Evolutionary conservation across 2,329 filamentous ascomycete species (phyloP).

Genomic region (Pseudopithomyces maydicus): DNA sequence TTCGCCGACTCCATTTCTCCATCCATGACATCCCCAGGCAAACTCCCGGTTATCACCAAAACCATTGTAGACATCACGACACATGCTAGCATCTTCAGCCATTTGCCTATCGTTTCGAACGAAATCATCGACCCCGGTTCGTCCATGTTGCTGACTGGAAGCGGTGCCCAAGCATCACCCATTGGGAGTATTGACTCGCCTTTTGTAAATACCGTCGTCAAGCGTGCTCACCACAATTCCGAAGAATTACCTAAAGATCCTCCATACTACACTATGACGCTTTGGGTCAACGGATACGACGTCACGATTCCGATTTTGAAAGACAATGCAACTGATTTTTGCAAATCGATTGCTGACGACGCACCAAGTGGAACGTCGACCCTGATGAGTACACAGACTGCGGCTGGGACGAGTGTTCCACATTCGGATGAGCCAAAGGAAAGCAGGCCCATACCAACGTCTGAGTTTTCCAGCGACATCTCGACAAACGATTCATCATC

Average conservation of each 20-base stretch:
- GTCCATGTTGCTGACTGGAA: background rate
- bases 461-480: background rate
- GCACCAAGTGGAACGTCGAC: background rate
- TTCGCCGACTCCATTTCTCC: constrained; percentile 1
- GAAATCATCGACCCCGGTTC: background rate
- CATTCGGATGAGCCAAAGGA: background rate
- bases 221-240: background rate
- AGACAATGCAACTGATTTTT: constrained; percentile 8
- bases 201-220: background rate
- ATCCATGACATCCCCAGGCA: background rate
- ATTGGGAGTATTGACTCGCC: background rate
- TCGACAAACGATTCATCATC: background rate
- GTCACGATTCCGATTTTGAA: constrained; percentile 7
- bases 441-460: background rate
- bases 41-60: background rate
- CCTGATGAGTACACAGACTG: background rate
- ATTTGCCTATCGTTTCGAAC: background rate
- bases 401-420: background rate
- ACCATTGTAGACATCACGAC: constrained; percentile 4
- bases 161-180: background rate
- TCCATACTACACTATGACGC: background rate
- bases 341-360: constrained; percentile 1
- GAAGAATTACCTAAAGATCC: background rate
- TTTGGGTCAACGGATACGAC: constrained; percentile 10
- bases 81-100: background rate